Evolutionary conservation across 176 grass and related monocot species (phyloP).

Genomic region (Tuctoria greenei): DNA sequence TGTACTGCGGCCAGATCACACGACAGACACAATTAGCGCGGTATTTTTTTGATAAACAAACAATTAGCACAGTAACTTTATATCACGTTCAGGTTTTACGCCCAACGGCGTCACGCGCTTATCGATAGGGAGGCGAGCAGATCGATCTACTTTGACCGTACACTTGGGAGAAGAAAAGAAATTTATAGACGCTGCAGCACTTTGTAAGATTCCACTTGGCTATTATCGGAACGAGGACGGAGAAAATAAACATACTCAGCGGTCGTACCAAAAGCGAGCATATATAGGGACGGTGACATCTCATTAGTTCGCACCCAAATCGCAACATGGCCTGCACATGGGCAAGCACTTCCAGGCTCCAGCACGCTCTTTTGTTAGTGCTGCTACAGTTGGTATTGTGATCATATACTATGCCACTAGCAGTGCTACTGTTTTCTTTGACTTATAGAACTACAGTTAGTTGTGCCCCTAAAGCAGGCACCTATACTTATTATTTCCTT

Average conservation of each 20-base stretch:
- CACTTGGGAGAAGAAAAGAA: too few relatives aligned
- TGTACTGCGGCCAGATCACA: conserved; percentile 59
- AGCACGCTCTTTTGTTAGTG: neutral
- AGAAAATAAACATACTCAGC: neutral
- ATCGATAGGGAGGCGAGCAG: conserved; percentile 23
- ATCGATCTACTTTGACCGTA: too few relatives aligned
- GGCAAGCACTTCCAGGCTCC: neutral
- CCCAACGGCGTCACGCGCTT: neutral
- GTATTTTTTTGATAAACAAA: neutral
- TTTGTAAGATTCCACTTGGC: too few relatives aligned
- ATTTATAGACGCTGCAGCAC: too few relatives aligned
- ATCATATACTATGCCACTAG: too few relatives aligned
- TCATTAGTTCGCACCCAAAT: neutral
- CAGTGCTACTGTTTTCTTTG: too few relatives aligned
- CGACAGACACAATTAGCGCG: neutral
- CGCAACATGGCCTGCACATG: conserved; percentile 7
- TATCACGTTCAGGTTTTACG: neutral
- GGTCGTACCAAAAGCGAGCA: neutral
- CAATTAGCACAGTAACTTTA: neutral
- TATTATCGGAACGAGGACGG: neutral
- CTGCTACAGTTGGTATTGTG: too few relatives aligned
- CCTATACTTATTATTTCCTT: too few relatives aligned
- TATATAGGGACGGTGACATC: conserved; percentile 26
- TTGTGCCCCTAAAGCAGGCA: too few relatives aligned
- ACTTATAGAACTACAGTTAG: too few relatives aligned